phyloP scores from a whole-genome alignment of 345 rosid genomes.

The Aquilaria sinensis region DNA sequence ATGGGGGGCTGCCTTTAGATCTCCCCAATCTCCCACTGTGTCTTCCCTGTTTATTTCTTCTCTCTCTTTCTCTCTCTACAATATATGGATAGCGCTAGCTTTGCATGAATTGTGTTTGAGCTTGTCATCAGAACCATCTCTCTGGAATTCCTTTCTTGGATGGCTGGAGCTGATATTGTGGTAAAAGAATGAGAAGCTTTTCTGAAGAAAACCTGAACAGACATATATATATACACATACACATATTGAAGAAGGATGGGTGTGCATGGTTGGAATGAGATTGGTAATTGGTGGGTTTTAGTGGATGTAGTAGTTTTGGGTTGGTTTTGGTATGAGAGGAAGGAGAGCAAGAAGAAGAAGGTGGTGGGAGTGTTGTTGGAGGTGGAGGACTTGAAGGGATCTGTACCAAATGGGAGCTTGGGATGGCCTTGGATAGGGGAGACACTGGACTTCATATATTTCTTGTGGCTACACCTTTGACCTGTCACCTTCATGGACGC shows the following conservation, averaged over 20 bases:
- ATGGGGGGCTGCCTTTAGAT: slow-evolving; percentile 22
- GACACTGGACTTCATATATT: slow-evolving; percentile 76
- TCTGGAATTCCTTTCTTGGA: too few species aligned
- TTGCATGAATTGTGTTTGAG: too few species aligned
- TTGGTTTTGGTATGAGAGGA: slow-evolving; percentile 18
- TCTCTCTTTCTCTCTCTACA: not conserved
- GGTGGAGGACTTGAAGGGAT: slow-evolving; percentile 7
- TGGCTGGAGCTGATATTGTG: too few species aligned
- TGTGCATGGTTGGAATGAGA: not conserved
- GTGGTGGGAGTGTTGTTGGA: not conserved
- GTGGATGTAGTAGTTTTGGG: slow-evolving; percentile 22
- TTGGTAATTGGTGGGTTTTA: slow-evolving; percentile 28
- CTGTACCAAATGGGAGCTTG: slow-evolving; percentile 67
- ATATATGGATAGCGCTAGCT: not conserved
- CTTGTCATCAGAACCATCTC: too few species aligned
- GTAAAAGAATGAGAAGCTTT: too few species aligned
- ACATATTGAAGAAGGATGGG: slow-evolving; percentile 22
- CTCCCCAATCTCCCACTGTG: slow-evolving; percentile 20
- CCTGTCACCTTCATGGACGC: slow-evolving; percentile 93
- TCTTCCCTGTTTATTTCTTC: slow-evolving; percentile 1
- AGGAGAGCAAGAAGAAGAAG: not conserved
- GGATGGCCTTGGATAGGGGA: slow-evolving; percentile 97
- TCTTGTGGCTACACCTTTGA: slow-evolving; percentile 64
- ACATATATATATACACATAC: too few species aligned
- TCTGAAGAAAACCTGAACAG: too few species aligned